Evolutionary conservation across 306 rosid genomes (phyloP), one percentile per base, ranked within the genome.

Genomic region (Quercus robur): DNA sequence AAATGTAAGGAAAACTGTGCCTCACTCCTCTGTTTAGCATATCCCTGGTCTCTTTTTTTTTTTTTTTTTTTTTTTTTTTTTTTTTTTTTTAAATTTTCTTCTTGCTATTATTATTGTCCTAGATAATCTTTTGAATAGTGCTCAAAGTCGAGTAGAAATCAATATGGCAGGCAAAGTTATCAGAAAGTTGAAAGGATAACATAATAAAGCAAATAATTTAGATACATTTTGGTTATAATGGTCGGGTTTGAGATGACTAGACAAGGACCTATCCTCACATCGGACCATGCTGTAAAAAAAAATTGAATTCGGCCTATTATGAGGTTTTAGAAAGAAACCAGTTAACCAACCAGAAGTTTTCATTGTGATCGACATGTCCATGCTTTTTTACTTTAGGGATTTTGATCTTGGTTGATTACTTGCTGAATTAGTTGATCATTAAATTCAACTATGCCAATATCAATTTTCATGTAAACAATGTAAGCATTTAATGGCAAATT

Each of bases 211-310:
- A 28, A 75, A 66, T 79, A 18, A 63, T 21, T 18, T 28, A 49
- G 28, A 70, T 55, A 62, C 54, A 14, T 46, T 58, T 62, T 13
- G 8, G 30, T 46, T 26, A 28, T 6, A 6, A 66, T 66, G 79
- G 79, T n/a, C 70, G 71, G 13, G 62, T 52, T 75, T n/a, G 69
- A 52, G 49, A 74, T 78, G 74, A 58, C 80, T 21, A 56, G 63
- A 77, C 79, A 73, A 31, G 73, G 71, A 68, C 75, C 69, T 68
- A 64, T 67, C 54, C 35, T 61, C 76, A 35, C 6, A 2, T 20
- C 55, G 74, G 77, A 67, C 78, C 77, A 55, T 66, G 25, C 56
- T 20, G 12, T 44, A 15, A 49, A 13, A 49, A 49, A 49, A 28
- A n/a, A 3, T 75, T 52, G 70, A 31, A 14, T 41, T 35, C n/a